phyloP scores from a whole-genome alignment of 345 rosid genomes.

The Microthlaspi erraticum region DNA sequence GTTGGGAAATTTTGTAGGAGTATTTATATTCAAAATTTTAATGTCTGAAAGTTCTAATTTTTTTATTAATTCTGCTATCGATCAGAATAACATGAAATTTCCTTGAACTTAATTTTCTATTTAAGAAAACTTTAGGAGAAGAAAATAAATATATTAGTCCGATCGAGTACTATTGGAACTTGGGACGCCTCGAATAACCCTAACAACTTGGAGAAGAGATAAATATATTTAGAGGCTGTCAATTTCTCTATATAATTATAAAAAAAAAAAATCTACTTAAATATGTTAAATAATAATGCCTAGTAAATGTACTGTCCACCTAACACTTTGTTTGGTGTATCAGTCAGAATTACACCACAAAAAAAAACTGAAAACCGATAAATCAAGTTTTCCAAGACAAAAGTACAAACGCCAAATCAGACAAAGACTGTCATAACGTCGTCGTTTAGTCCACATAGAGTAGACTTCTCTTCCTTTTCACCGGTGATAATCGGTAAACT shows the following conservation, averaged over 20 bases:
- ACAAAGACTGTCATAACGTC: slow-evolving; percentile 11
- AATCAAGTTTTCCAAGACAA: slow-evolving; percentile 26
- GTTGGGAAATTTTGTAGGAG: no score
- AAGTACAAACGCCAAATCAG: slow-evolving; percentile 36
- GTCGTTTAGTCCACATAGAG: slow-evolving; percentile 41
- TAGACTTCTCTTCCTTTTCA: slow-evolving; percentile 17
- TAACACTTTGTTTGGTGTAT: slow-evolving; percentile 41
- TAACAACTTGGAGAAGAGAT: slow-evolving; percentile 38
- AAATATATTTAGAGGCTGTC: slow-evolving; percentile 25
- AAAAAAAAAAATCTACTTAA: not conserved
- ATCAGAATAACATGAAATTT: no score
- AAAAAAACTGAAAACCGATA: slow-evolving; percentile 35
- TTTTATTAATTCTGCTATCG: no score
- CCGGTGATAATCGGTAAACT: slow-evolving; percentile 42
- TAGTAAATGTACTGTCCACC: slow-evolving; percentile 44
- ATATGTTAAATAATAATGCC: slow-evolving; percentile 13
- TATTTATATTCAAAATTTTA: no score
- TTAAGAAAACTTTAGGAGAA: not conserved
- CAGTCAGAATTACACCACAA: not conserved
- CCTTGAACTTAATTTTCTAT: no score
- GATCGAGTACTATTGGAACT: slow-evolving; percentile 24
- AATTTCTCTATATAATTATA: slow-evolving; percentile 3
- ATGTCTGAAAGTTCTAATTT: no score
- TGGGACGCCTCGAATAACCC: slow-evolving; percentile 44
- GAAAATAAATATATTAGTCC: not conserved